These are phyloP conservation scores for Boletus vermiculosoides DNA, from an alignment of 768 basidiomycete genomes.

Conservation along the genomic window DNA sequence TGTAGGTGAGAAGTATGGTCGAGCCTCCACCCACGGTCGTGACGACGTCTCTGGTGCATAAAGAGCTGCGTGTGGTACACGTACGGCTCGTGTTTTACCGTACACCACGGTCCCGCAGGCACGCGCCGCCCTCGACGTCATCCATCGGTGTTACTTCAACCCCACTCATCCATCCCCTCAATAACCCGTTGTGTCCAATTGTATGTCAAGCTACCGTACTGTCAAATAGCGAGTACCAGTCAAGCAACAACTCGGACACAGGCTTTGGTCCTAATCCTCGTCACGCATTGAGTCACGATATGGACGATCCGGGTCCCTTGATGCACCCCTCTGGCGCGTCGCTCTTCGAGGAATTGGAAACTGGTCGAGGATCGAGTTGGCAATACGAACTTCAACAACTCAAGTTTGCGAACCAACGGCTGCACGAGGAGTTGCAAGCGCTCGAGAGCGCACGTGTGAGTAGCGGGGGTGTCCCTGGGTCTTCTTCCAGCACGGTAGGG, in stretches of 20 bases:
- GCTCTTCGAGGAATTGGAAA: conserved; percentile 74
- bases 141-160: not conserved
- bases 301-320: conserved; percentile 1
- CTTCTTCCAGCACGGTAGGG: not conserved
- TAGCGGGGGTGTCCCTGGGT: not conserved
- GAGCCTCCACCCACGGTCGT: conserved; percentile 23
- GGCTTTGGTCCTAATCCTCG: not conserved
- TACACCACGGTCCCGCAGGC: conserved; percentile 21
- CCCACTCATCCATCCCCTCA: conserved; percentile 17
- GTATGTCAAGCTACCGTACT: conserved; percentile 32
- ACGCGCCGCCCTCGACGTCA: not conserved
- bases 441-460: conserved; percentile 33
- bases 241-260: not conserved
- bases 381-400: conserved; percentile 91
- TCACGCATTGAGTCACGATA: not conserved
- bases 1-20: conserved; percentile 4
- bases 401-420: conserved; percentile 63
- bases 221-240: not conserved
- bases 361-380: conserved; percentile 74
- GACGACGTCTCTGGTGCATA: conserved; percentile 37
- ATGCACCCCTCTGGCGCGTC: conserved; percentile 34
- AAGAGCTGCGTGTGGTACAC: conserved; percentile 32
- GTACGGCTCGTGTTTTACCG: conserved; percentile 41
- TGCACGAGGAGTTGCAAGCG: conserved; percentile 56
- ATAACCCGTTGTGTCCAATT: conserved; percentile 25